Conservation (phyloP, 2,329 filamentous ascomycete species). For the Trichocomaceae sp. region DNA sequence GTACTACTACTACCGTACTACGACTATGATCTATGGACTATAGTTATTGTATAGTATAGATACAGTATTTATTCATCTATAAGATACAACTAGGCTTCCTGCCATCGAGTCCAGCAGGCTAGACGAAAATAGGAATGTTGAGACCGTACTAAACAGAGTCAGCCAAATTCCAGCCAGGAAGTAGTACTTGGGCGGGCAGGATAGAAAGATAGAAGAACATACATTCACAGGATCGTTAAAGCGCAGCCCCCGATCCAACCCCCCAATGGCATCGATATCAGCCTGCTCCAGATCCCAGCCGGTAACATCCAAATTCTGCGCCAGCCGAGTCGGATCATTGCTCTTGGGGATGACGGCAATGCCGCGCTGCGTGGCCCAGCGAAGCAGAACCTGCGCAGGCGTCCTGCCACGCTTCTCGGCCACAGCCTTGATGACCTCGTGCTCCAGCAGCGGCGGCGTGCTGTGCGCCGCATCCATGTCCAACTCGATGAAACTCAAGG, state of each 20-base stretch:
- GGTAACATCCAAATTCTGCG: constrained; percentile 61
- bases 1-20: too few species aligned
- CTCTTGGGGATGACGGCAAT: constrained; percentile 79
- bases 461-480: constrained; percentile 61
- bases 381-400: constrained; percentile 72
- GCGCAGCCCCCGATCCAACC: constrained; percentile 59
- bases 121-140: constrained; percentile 48
- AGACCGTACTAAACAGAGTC: constrained; percentile 41
- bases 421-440: constrained; percentile 57
- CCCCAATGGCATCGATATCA: constrained; percentile 62
- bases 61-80: background rate
- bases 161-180: constrained; percentile 7
- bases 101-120: constrained; percentile 15
- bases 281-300: constrained; percentile 59
- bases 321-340: constrained; percentile 51
- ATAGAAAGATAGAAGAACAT: constrained; percentile 30
- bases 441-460: constrained; percentile 64
- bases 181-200: background rate
- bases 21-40: background rate
- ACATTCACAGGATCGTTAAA: constrained; percentile 73
- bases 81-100: background rate
- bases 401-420: constrained; percentile 66
- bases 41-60: background rate
- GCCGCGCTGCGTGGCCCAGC: constrained; percentile 79
- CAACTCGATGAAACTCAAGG: constrained; percentile 71